Evolutionary conservation across 179 eudicot genomes (phyloP), one percentile per base, ranked within the genome.

Genomic region (Silene vulgaris): DNA sequence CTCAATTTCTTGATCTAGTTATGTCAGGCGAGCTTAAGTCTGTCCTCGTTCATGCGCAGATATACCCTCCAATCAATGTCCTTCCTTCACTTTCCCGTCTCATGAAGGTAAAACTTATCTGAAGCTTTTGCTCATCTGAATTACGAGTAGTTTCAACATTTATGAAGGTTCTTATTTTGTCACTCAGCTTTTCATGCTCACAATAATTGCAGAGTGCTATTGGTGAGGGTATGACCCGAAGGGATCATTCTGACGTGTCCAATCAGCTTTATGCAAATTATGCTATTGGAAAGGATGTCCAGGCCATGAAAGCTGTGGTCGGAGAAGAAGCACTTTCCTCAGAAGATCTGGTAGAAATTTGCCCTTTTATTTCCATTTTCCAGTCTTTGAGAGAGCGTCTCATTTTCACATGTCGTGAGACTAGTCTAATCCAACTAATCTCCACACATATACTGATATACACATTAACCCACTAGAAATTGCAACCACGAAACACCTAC

Each of bases 241-340:
- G 88, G 86, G 99, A 95, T 81, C 99, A 95, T 83, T 84, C 99
- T 73, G 99, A 95, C 81, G 99, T 95, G 74, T 95, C 99, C 80
- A 95, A 95, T 83, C 99, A 95, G 97, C 85, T 95, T 69, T 95
- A 95, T 82, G 99, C 99, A 73, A 95, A 95, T 80, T 95, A 95
- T 82, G 99, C 99, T 62, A 95, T 95, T 26, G 99, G 99, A 29
- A 95, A 92, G 88, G 99, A 95, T 86, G 99, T 95, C 40, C 99
- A 95, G 79, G 99, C 99, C 62, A 95, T 95, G 99, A 95, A 95
- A 83, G 99, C 99, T 19, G 99, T 95, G 88, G 99, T 95, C 54
- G 99, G 99, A 81, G 99, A 95, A 81, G 99, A 95, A 86, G 97
- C 98, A 5, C 96, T 94, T 75, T 94, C 98, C 82, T 94, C 98